phyloP scores from a whole-genome alignment of 2,329 filamentous ascomycete genomes.

The Pseudogymnoascus sp. region DNA sequence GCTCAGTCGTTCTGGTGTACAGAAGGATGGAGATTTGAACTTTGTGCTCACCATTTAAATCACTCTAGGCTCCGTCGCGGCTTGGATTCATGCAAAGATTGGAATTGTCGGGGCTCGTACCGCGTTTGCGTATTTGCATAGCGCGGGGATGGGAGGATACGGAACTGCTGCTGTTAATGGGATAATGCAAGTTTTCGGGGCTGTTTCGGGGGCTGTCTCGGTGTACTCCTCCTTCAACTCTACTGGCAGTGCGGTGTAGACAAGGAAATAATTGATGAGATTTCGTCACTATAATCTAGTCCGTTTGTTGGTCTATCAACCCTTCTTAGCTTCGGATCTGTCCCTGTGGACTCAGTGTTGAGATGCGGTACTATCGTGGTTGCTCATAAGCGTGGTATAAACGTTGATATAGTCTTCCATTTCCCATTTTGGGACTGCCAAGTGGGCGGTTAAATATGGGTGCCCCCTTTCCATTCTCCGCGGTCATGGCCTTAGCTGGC shows the following conservation, averaged over 20 bases:
- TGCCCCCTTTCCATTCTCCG: neutral
- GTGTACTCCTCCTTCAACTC: neutral
- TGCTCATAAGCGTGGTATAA: neutral
- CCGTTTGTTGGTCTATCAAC: neutral
- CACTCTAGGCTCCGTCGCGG: constrained; percentile 11
- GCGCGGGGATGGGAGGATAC: constrained; percentile 9
- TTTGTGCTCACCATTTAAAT: neutral
- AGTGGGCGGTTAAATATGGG: neutral
- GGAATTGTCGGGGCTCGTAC: constrained; percentile 11
- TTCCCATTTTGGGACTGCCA: neutral
- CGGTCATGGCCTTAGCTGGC: neutral
- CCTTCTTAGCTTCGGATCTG: neutral
- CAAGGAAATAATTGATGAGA: neutral
- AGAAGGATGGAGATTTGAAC: no score
- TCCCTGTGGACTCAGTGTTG: no score
- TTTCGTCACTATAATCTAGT: neutral
- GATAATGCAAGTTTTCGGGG: neutral
- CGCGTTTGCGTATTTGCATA: constrained; percentile 7
- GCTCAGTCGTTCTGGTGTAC: no score
- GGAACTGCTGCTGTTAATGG: constrained; percentile 7
- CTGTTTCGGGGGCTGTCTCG: neutral
- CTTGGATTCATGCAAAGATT: constrained; percentile 11
- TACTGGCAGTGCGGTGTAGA: neutral
- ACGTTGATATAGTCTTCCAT: neutral
- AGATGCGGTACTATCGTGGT: neutral